Evolutionary conservation across 768 basidiomycete genomes (phyloP).

Genomic region (Sarcodon aspratus): DNA sequence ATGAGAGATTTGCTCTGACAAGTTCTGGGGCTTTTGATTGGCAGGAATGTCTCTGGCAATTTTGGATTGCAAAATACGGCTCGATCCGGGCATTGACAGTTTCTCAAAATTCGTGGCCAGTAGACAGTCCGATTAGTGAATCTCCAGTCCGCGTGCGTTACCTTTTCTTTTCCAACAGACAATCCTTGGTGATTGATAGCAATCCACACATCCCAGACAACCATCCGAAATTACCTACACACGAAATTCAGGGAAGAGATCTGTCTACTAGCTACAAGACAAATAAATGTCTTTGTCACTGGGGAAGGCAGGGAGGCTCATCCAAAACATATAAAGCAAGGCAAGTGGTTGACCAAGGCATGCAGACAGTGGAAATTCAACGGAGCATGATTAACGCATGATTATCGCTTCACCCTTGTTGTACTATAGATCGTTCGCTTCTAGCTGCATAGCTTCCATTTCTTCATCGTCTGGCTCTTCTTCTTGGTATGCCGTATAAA

Average conservation of each 20-base stretch:
- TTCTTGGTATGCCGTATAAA: slow-evolving; percentile 19
- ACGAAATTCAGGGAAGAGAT: background rate
- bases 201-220: too few species aligned
- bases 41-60: slow-evolving; percentile 57
- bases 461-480: slow-evolving; percentile 4
- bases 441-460: background rate
- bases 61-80: slow-evolving; percentile 35
- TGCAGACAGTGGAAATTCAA: background rate
- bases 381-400: background rate
- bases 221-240: too few species aligned
- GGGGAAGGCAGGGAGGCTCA: too few species aligned
- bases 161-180: too few species aligned
- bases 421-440: background rate
- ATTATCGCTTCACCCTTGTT: background rate
- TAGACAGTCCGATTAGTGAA: too few species aligned
- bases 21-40: slow-evolving; percentile 40
- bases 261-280: background rate
- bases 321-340: background rate
- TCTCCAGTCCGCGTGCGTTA: too few species aligned
- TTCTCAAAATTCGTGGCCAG: too few species aligned
- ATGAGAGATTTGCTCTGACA: slow-evolving; percentile 38
- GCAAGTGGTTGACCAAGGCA: background rate
- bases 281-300: too few species aligned
- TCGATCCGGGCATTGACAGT: too few species aligned
- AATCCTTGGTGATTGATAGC: too few species aligned